Evolutionary conservation across 441 rosid species (phyloP), one percentile per base, ranked within the genome.

Genomic region (Raphanus hybrid): DNA sequence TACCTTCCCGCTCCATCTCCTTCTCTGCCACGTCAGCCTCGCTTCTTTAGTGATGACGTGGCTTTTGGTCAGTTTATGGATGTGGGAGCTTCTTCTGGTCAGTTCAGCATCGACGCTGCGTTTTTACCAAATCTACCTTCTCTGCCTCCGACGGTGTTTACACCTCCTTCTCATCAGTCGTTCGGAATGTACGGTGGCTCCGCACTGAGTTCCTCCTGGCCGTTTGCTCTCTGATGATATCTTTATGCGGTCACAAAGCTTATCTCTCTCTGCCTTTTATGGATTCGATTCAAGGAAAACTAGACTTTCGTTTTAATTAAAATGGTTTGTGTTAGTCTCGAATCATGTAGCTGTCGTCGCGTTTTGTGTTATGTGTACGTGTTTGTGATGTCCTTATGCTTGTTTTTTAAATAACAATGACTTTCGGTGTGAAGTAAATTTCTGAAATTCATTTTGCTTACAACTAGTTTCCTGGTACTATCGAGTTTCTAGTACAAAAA

Each of bases 61-160:
- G 65, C 70, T 10, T 59, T 61, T 52, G 74, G 77, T 37, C 77
- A 27, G 60, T 61, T 52, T 1, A 27, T 67, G 69, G 73, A 48
- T 59, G 9, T 67, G 69, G 74, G 72, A 57, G 48, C 48, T 34
- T 3, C 60, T 9, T 71, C 71, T 14, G 76, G 45, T 1, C 48
- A 73, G 69, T 10, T 72, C 3, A 85, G 79, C 74, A 82, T 90
- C 54, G 93, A 91, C 50, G 64, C 87, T 12, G 88, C 92, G 0
- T 69, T 76, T 59, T 83, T 84, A 10, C 84, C 88, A 41, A 48
- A 87, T n/a, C 68, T 76, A 8, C 76, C 83, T 16, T 80, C 74
- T 12, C 76, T 72, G 58, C 73, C 86, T 29, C 76, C 86, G 0
- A 37, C 89, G n/a, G 55, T 63, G 54, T 61, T 81, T 4, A 7